Evolutionary conservation across 2,329 filamentous ascomycete genomes (phyloP), one percentile per base, ranked within the genome.

Genomic region (Fusarium sp.): DNA sequence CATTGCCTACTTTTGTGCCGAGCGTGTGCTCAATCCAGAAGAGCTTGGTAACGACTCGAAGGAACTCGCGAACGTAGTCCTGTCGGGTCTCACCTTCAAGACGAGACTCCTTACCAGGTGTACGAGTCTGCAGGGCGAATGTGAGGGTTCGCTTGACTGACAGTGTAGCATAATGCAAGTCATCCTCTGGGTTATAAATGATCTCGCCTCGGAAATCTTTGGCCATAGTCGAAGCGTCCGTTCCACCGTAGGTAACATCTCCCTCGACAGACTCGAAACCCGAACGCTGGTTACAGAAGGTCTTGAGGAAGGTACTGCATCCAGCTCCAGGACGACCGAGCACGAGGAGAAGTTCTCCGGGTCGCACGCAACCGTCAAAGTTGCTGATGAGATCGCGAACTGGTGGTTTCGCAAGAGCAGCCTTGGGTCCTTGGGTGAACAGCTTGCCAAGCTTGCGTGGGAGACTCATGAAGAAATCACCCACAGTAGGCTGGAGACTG

Each of bases 1-100:
- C 90, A 65, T 92, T 88, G 11, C 91, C 91, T 13, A 93, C 89
- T 67, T 88, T 88, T 0, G 91, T 93, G n/a, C 87, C 83, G 44
- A 91, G 79, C 0, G 90, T 91, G 71, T 93, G 90, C 55, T 88
- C 86, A 25, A 93, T 91, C 82, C 90, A 91, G 71, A 93, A 91
- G 0, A 93, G 81, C 67, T 91, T 91, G 34, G 91, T 88, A 6
- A 92, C 88, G 0, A 91, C 88, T 16, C 86, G 80, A 6, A 88
- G 81, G 44, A 87, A 83, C 58, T 87, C 85, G 4, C 81, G 80
- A 5, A 88, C 84, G 13, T 85, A 83, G 20, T 90, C 85, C 7
- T 84, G 80, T 8, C 87, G 84, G 7, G 83, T 85, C 68, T 92
- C 90, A 2, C 88, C 90, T 8, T 89, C 85, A 85, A 82, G 73